Conservation (phyloP, 2,329 filamentous ascomycete species). For the Alternaria tenuissima region DNA sequence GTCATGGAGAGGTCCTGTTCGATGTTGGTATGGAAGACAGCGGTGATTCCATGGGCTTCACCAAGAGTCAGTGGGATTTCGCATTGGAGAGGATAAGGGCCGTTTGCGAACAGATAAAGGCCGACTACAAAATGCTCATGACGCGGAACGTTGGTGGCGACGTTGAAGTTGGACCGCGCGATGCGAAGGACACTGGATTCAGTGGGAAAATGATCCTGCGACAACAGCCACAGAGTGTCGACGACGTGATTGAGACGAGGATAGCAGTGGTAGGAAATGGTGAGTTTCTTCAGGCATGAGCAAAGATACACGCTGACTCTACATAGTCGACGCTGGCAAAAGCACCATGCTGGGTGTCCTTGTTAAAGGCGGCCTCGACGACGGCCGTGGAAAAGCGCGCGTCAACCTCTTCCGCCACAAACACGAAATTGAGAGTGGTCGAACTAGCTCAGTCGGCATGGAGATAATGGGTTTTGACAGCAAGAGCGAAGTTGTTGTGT, state of each 20-base stretch:
- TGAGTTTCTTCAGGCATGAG: constrained; percentile 46
- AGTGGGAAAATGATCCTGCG: constrained; percentile 89
- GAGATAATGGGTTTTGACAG: constrained; percentile 97
- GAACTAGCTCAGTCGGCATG: constrained; percentile 97
- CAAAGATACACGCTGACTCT: constrained; percentile 14
- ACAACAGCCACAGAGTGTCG: constrained; percentile 73
- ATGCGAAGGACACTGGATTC: constrained; percentile 74
- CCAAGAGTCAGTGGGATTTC: constrained; percentile 75
- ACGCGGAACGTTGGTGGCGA: constrained; percentile 88
- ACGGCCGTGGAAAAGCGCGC: constrained; percentile 90
- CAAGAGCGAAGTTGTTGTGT: constrained; percentile 80
- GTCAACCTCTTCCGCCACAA: constrained; percentile 98
- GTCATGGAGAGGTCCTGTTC: constrained; percentile 87
- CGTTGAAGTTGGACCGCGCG: constrained; percentile 71
- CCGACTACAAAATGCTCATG: constrained; percentile 82
- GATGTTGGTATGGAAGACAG: constrained; percentile 92
- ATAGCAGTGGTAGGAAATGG: constrained; percentile 97
- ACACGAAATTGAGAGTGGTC: constrained; percentile 93
- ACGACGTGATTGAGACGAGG: constrained; percentile 92
- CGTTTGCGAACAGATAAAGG: constrained; percentile 70
- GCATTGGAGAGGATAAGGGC: constrained; percentile 72
- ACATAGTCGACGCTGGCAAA: constrained; percentile 87
- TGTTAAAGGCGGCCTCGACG: constrained; percentile 93
- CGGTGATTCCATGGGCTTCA: constrained; percentile 83
- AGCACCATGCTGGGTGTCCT: constrained; percentile 95